A percentile compares a stretch with the other conserved stretches of the same genome.
phyloP scores from a whole-genome alignment of 441 rosid genomes.

The Adansonia rubrostipa region DNA sequence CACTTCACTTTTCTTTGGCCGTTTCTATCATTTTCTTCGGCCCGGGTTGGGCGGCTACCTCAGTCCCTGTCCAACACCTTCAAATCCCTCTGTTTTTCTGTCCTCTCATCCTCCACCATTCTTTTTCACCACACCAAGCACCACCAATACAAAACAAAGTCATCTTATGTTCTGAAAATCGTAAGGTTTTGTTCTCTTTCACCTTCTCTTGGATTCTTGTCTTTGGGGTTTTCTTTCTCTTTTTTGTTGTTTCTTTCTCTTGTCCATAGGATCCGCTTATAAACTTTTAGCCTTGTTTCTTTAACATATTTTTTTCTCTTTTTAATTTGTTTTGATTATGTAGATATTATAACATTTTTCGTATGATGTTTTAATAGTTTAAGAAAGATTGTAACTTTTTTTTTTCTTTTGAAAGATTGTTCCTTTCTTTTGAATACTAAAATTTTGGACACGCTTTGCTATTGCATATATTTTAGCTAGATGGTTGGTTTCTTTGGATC shows the following conservation, averaged over 20 bases:
- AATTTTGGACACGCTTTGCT: constrained; percentile 7
- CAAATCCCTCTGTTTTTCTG: background rate
- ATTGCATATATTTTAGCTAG: background rate
- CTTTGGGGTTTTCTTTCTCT: constrained; percentile 2
- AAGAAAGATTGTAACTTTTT: background rate
- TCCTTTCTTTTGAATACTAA: constrained; percentile 10
- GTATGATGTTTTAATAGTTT: background rate
- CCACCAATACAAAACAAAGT: background rate
- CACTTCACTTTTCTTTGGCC: background rate
- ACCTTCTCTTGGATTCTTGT: background rate
- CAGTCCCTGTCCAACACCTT: background rate
- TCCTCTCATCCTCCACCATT: background rate
- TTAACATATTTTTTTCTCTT: background rate
- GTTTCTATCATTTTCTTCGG: background rate
- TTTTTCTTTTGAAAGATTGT: background rate
- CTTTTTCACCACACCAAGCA: background rate
- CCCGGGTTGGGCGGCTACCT: constrained; percentile 9
- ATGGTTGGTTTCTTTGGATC: background rate
- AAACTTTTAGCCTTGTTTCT: background rate
- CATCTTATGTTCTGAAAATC: background rate
- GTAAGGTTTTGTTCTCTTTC: constrained; percentile 1
- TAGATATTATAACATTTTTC: background rate
- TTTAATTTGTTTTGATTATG: background rate
- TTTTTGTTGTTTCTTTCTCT: background rate
- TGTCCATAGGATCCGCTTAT: constrained; percentile 8